Evolutionary conservation across 805 yeast genomes (phyloP).

Genomic region (Starmerella potacharoeniae): DNA sequence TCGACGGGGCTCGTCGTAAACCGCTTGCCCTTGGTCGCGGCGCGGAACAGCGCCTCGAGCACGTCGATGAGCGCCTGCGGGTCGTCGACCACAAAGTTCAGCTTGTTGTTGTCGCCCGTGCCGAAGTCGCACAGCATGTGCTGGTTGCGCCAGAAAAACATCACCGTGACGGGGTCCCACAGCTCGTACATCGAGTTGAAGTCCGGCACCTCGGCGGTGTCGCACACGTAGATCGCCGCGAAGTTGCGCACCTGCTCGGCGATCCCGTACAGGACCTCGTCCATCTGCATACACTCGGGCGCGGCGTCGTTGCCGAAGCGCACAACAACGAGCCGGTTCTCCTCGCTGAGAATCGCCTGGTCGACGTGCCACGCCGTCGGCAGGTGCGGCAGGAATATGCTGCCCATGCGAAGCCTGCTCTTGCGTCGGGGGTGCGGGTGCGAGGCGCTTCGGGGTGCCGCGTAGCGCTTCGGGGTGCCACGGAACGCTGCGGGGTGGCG

Average conservation of each 20-base stretch:
- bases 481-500: background rate
- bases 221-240: constrained; percentile 80
- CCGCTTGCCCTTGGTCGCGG: constrained; percentile 88
- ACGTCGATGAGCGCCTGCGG: constrained; percentile 87
- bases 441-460: no score
- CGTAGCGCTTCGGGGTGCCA: background rate
- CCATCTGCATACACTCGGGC: constrained; percentile 78
- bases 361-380: constrained; percentile 94
- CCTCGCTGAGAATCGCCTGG: constrained; percentile 84
- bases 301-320: constrained; percentile 76
- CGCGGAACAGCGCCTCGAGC: constrained; percentile 77
- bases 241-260: constrained; percentile 79
- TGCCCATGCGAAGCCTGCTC: constrained; percentile 43
- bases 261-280: constrained; percentile 65
- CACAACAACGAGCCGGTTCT: constrained; percentile 73
- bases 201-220: constrained; percentile 79
- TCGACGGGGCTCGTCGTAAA: constrained; percentile 69
- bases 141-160: constrained; percentile 84
- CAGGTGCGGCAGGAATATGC: constrained; percentile 70
- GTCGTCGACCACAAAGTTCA: constrained; percentile 67
- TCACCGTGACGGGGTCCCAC: constrained; percentile 79
- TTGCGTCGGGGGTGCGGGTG: no score
- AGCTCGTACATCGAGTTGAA: constrained; percentile 84
- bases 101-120: constrained; percentile 91
- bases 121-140: constrained; percentile 99